Evolutionary conservation across 805 yeast species (phyloP).

Genomic region (Wickerhamomyces hampshirensis): DNA sequence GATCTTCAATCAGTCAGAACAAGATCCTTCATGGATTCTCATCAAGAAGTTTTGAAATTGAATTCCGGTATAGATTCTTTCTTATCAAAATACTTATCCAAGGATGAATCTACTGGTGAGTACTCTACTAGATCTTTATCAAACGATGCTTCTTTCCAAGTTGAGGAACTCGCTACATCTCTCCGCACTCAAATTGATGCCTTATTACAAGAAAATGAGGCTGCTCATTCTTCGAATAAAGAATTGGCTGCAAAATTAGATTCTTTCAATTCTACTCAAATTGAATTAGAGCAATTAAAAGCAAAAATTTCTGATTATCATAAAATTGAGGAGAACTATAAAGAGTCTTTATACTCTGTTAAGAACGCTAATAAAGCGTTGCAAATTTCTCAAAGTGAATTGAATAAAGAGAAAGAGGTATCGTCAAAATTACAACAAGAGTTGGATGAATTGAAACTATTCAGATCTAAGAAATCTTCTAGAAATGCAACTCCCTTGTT

Average conservation of each 20-base stretch:
- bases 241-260: constrained; percentile 32
- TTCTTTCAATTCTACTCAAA: constrained; percentile 5
- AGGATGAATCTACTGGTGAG: constrained; percentile 18
- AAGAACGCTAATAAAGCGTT: constrained; percentile 74
- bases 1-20: constrained; percentile 34
- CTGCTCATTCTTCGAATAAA: constrained; percentile 29
- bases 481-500: constrained; percentile 22
- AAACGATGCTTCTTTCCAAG: neutral
- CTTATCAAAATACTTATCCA: constrained; percentile 22
- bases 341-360: constrained; percentile 65
- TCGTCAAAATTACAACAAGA: constrained; percentile 57
- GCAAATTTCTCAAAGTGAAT: constrained; percentile 66
- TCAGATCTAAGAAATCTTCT: constrained; percentile 35
- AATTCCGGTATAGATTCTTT: constrained; percentile 25
- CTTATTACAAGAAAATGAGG: constrained; percentile 42
- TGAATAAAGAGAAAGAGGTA: constrained; percentile 51
- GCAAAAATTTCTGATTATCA: constrained; percentile 32
- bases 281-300: constrained; percentile 26
- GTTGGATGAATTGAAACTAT: constrained; percentile 62
- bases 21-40: constrained; percentile 25
- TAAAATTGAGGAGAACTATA: constrained; percentile 59
- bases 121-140: constrained; percentile 7
- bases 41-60: constrained; percentile 24
- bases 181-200: constrained; percentile 56
- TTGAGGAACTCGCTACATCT: constrained; percentile 15